A percentile compares a stretch with the other conserved stretches of the same genome.
Evolutionary conservation across 2,329 filamentous ascomycete species (phyloP).

Genomic region (Exophiala sp.): DNA sequence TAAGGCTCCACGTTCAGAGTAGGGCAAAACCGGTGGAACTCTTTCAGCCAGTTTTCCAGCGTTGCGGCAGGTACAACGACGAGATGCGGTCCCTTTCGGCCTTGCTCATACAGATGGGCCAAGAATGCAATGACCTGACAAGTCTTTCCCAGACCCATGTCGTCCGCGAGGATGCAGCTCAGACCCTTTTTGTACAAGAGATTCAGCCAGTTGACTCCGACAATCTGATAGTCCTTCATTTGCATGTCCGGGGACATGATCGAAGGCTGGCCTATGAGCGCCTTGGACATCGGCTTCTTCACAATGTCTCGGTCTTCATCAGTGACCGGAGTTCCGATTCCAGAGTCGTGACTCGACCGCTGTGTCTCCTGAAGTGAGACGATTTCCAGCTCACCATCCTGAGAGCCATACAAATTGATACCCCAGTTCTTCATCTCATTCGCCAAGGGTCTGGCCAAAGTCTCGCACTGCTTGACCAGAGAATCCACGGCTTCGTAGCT

Average conservation of each 20-base stretch:
- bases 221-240: conserved; percentile 90
- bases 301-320: conserved; percentile 44
- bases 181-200: conserved; percentile 72
- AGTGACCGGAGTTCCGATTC: conserved; percentile 56
- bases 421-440: conserved; percentile 63
- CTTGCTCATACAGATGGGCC: conserved; percentile 69
- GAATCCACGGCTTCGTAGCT: conserved; percentile 79
- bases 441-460: conserved; percentile 61
- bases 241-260: conserved; percentile 68
- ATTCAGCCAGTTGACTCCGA: conserved; percentile 90
- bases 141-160: conserved; percentile 94
- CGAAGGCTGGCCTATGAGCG: conserved; percentile 61
- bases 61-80: conserved; percentile 91
- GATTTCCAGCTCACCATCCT: conserved; percentile 56
- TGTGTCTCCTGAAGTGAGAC: conserved; percentile 47
- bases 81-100: conserved; percentile 65
- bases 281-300: conserved; percentile 32
- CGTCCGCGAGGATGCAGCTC: conserved; percentile 88
- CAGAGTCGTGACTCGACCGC: conserved; percentile 54
- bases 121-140: conserved; percentile 93
- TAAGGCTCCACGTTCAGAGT: conserved; percentile 65
- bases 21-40: conserved; percentile 84
- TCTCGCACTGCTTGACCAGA: conserved; percentile 70
- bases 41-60: conserved; percentile 88
- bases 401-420: conserved; percentile 56